Base-by-base conservation (phyloP, 2,329 filamentous ascomycete genomes). In the Gaeumannomyces sp. region DNA sequence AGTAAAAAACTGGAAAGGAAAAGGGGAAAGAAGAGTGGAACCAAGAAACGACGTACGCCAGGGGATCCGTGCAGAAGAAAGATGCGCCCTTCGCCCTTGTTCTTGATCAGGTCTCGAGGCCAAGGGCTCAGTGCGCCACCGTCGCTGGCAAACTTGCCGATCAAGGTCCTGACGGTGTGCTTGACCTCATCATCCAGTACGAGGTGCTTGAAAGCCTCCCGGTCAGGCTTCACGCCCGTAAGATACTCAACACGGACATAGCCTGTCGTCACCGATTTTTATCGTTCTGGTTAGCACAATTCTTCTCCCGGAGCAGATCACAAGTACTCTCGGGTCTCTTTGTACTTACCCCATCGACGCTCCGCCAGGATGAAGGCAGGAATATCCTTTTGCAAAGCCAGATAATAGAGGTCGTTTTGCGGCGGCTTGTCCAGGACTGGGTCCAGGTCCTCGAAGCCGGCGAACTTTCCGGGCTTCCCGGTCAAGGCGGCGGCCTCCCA, bases 61-160 rank as follows among this genome's bases (percentile, higher is more conserved):
- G 82, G 82, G 11, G 78, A 77, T 22, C 82, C 81, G 67, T 84
- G 81, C 0, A 84, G 77, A 19, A 84, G 74, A 71, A 83, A 81
- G 69, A 82, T 81, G 59, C 79, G 76, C 6, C 80, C 79, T 64
- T 81, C 78, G 45, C 80, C 80, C 71, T 83, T 83, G 71, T 81
- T 80, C 72, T 78, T 77, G 68, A 83, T 74, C 64, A 82, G 62
- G 67, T 82, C 80, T 65, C 68, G 78, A 66, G 76, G 74, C 80
- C 80, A 83, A 0, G 80, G 78, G 0, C 75, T 73, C 7, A 82
- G 70, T 22, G 72, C 74, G 56, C 78, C 77, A 29, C 76, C 71
- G 14, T 68, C 72, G 60, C 72, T 75, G 61, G 79, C 76, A 66
- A 81, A 81, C 69, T 80, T 80, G 64, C 80, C 79, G 62, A 81